phyloP scores from a whole-genome alignment of 352 stramenopile genomes.

The Phytophthora europaea region DNA sequence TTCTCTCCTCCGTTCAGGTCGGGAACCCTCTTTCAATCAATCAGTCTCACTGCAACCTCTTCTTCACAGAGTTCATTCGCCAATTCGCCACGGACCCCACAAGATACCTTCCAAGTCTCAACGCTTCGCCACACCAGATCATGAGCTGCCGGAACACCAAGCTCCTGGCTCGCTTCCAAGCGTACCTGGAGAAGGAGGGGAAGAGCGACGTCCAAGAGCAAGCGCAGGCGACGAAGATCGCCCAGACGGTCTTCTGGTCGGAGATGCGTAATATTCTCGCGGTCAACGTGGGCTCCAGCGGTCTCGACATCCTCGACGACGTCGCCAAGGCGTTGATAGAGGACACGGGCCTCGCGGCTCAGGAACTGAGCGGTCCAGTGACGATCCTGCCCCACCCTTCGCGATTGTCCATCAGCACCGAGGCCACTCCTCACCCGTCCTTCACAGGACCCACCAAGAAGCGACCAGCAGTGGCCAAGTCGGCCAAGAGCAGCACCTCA shows the following conservation, averaged over 20 bases:
- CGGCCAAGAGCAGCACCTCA: neutral
- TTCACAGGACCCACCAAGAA: neutral
- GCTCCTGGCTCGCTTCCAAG: too few species aligned
- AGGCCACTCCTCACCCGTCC: neutral
- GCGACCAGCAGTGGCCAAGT: too few species aligned
- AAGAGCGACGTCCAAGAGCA: too few species aligned
- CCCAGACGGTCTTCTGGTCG: neutral
- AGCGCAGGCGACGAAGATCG: neutral
- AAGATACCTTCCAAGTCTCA: too few species aligned
- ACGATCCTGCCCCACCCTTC: neutral
- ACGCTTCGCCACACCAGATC: too few species aligned
- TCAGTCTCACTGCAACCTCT: too few species aligned
- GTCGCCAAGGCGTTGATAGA: neutral
- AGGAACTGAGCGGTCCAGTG: neutral
- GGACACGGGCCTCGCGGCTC: neutral
- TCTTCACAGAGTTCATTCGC: too few species aligned
- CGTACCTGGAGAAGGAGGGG: too few species aligned
- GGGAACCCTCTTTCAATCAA: too few species aligned
- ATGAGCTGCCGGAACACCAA: too few species aligned
- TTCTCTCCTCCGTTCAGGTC: too few species aligned
- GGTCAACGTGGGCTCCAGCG: neutral
- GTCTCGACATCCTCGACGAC: neutral
- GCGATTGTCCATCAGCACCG: neutral
- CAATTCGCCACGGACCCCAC: too few species aligned
- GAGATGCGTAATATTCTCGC: neutral